These are phyloP conservation scores for Xerocomellus dryophilus DNA, from an alignment of 768 basidiomycete species.

Conservation along the genomic window DNA sequence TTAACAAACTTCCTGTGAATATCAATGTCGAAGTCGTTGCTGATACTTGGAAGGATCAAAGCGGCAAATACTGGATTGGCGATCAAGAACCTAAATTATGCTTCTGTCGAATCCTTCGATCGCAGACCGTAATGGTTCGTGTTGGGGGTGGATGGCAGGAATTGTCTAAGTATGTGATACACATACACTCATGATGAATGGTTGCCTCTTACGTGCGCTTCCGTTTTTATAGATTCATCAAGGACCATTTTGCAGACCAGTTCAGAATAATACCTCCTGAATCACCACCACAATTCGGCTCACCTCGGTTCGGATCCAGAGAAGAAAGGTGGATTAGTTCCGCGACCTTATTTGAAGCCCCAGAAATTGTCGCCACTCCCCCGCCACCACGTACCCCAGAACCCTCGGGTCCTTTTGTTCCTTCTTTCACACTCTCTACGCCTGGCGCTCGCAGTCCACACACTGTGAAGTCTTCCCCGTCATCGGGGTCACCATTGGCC, in stretches of 20 bases:
- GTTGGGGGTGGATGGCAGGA: constrained; percentile 96
- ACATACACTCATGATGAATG: not conserved
- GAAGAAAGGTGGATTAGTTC: constrained; percentile 88
- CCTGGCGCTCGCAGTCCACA: constrained; percentile 46
- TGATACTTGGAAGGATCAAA: constrained; percentile 88
- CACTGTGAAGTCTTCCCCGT: constrained; percentile 50
- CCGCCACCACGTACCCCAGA: constrained; percentile 66
- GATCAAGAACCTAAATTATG: constrained; percentile 86
- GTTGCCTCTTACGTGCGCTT: not conserved
- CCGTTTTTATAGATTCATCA: constrained; percentile 64
- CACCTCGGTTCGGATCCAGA: constrained; percentile 37
- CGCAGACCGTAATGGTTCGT: constrained; percentile 93
- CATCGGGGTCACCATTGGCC: constrained; percentile 69
- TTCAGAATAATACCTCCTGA: constrained; percentile 67
- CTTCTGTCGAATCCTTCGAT: constrained; percentile 87
- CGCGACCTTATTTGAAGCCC: constrained; percentile 59
- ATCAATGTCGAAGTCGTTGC: constrained; percentile 80
- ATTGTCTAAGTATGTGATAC: constrained; percentile 71
- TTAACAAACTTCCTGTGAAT: constrained; percentile 82
- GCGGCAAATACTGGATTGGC: constrained; percentile 96
- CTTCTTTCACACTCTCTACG: constrained; percentile 61
- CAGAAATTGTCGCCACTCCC: constrained; percentile 36
- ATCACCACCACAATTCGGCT: constrained; percentile 51
- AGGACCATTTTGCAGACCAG: constrained; percentile 80
- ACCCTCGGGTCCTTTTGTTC: constrained; percentile 52